Conservation (phyloP, 2,329 filamentous ascomycete species). For the Microdochium nivale region DNA sequence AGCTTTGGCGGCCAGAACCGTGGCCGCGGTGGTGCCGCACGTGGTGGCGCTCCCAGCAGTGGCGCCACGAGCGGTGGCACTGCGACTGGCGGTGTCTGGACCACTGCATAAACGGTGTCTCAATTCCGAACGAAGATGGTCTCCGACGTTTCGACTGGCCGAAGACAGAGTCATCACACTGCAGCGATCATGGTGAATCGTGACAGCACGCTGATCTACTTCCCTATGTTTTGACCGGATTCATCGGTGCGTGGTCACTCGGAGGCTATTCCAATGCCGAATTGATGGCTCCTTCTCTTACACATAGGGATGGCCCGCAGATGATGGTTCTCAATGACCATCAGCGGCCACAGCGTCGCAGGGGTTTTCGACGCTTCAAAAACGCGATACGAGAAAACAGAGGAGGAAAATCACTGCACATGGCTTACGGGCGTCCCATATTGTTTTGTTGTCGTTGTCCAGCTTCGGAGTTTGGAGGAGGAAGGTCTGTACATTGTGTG, state of each 20-base stretch:
- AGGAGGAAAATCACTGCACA: background rate
- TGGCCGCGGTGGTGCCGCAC: conserved; percentile 57
- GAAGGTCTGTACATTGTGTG: background rate
- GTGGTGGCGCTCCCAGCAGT: too few species aligned
- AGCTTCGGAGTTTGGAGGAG: background rate
- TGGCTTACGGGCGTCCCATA: background rate
- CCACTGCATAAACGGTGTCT: background rate
- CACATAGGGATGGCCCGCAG: background rate
- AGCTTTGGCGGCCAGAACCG: conserved; percentile 60
- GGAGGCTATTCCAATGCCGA: background rate
- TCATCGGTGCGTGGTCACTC: background rate
- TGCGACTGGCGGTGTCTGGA: conserved; percentile 50
- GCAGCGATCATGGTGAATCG: background rate
- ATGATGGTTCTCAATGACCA: background rate
- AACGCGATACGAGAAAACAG: background rate
- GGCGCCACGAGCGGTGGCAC: conserved; percentile 61
- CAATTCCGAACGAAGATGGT: background rate
- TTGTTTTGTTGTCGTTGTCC: background rate
- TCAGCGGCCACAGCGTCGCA: background rate
- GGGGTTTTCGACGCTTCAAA: background rate
- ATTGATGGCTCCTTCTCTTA: background rate
- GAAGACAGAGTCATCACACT: background rate
- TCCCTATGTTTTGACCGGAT: background rate
- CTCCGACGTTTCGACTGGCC: background rate
- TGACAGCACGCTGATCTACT: background rate